Base-by-base conservation (phyloP, 805 yeast species). In the Candida schatavii region DNA sequence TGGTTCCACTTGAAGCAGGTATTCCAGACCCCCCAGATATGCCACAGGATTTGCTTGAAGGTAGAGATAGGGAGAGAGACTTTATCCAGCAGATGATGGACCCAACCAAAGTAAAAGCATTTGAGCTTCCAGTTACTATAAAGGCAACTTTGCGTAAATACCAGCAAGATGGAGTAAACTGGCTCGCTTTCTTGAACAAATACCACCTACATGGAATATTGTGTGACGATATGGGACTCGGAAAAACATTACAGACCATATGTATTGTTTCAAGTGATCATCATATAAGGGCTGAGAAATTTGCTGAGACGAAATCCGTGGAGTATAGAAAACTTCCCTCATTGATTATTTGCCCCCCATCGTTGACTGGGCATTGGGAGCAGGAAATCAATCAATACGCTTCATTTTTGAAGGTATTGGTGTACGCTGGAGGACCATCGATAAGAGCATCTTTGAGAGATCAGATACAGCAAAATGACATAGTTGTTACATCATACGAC, bases 221-320 rank as follows among this genome's bases (percentile, higher is more conserved):
- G 37, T 93, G 99, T 79, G 99, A 93, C 61, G 99, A 93, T 80
- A 93, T 93, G 99, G 99, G 99, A 5, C 74, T 93, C 23, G 99
- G 99, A 40, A 93, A 93, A 61, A 93, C 99, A 0, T 72, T 93
- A 46, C 99, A 93, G 64, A 90, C 99, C 0, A 90, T 93, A 56
- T 93, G 99, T 66, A 91, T 95, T 50, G 89, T 93, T 41, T 87
- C 99, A 0, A 88, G 97, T 58, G 99, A 93, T 56, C 99, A 93
- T 55, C 87, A 89, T 54, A 53, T 88, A 49, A 78, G 99, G 49
- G 82, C 80, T 9, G 85, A 85, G 50, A 84, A 83, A 49, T 86
- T 72, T 59, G 72, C 65, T 5, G 64, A 72, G 46, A 81, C 95
- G 0, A 62, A 74, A 25, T 72, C 84, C 0, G 68, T 71, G 10